Evolutionary conservation across 345 rosid species (phyloP).

Genomic region (Hibiscus mutabilis): DNA sequence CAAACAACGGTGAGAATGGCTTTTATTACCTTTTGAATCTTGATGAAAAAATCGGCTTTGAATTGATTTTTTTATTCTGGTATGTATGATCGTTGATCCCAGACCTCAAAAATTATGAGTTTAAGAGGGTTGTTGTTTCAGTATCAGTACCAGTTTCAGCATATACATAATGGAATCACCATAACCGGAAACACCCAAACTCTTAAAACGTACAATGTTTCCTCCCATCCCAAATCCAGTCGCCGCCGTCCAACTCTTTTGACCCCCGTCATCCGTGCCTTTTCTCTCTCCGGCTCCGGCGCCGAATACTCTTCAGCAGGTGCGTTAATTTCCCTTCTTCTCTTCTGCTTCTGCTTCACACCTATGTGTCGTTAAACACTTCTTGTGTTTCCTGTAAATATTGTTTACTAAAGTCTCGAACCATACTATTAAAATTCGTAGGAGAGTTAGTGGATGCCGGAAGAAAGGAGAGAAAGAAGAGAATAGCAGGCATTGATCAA

Average conservation of each 20-base stretch:
- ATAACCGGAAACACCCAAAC: neutral
- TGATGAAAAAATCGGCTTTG: no score
- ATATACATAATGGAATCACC: neutral
- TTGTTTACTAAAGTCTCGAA: neutral
- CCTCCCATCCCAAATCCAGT: neutral
- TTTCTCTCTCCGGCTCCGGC: conserved; percentile 4
- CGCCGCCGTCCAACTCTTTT: neutral
- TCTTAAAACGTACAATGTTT: neutral
- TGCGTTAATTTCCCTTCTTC: neutral
- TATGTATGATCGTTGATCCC: no score
- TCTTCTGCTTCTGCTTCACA: neutral
- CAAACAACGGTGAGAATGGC: no score
- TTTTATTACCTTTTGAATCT: no score
- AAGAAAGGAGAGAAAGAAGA: conserved; percentile 29
- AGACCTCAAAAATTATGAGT: neutral
- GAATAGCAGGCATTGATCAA: conserved; percentile 57
- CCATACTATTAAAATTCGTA: conserved; percentile 9
- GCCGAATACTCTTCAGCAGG: conserved; percentile 11
- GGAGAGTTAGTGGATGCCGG: conserved; percentile 39
- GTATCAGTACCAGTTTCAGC: neutral
- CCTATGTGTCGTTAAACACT: neutral
- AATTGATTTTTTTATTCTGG: no score
- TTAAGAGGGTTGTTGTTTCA: neutral
- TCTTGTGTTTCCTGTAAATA: neutral
- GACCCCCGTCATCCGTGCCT: conserved; percentile 6